A percentile compares a stretch with the other conserved stretches of the same genome.
These are phyloP conservation scores for Thalassiosira livingstoniorum DNA, from an alignment of 352 stramenopile genomes.

Conservation along the genomic window DNA sequence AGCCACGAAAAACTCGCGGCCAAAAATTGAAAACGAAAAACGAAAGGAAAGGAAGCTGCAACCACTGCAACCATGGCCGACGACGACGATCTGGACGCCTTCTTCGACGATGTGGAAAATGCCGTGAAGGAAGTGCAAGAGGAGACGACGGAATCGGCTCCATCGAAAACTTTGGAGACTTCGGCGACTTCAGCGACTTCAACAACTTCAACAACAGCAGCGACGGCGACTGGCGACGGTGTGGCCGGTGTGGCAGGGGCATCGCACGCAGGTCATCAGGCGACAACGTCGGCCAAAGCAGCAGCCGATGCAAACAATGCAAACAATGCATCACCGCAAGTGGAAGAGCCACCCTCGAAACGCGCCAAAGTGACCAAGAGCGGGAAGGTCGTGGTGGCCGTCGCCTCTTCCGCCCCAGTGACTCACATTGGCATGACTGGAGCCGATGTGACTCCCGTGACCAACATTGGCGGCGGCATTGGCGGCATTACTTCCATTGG, in stretches of 20 bases:
- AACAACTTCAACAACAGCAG: not conserved
- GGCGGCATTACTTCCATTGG: constrained; percentile 59
- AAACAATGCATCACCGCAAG: constrained; percentile 11
- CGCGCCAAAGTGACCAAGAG: constrained; percentile 53
- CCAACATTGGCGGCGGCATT: too few relatives aligned
- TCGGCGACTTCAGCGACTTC: constrained; percentile 8
- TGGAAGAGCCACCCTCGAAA: constrained; percentile 56
- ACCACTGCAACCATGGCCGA: too few relatives aligned
- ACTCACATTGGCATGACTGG: constrained; percentile 57
- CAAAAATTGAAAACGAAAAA: too few relatives aligned
- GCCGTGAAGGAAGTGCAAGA: constrained; percentile 75
- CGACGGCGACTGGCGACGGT: not conserved
- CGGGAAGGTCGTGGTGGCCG: constrained; percentile 11
- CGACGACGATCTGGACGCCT: constrained; percentile 82
- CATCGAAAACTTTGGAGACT: too few relatives aligned
- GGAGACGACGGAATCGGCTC: constrained; percentile 14
- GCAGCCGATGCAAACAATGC: constrained; percentile 10
- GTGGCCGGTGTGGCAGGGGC: too few relatives aligned
- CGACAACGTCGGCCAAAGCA: too few relatives aligned
- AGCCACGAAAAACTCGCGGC: too few relatives aligned
- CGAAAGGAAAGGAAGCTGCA: too few relatives aligned
- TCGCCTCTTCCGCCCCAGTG: constrained; percentile 6
- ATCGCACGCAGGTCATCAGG: too few relatives aligned
- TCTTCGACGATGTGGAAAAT: constrained; percentile 83
- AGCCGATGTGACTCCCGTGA: too few relatives aligned